These are phyloP conservation scores for Bolboschoenoplectus hybrid DNA, from an alignment of 202 grass and related monocot species.

Conservation along the genomic window DNA sequence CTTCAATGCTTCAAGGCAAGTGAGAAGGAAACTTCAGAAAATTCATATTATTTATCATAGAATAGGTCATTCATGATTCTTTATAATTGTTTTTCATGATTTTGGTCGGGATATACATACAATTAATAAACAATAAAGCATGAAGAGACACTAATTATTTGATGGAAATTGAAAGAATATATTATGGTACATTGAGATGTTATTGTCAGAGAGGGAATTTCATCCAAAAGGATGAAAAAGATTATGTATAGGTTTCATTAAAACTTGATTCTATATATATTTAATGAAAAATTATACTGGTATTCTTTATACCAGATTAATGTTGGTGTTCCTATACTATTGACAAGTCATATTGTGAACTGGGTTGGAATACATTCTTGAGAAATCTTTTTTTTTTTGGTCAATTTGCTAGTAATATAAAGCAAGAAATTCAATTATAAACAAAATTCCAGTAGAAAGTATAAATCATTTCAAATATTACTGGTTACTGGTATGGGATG, in stretches of 20 bases:
- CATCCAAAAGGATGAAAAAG: slow-evolving; percentile 37
- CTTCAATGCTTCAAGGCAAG: slow-evolving; percentile 48
- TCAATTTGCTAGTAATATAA: slow-evolving; percentile 3
- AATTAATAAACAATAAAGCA: slow-evolving; percentile 12
- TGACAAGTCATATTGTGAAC: not conserved
- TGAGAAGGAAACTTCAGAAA: slow-evolving; percentile 32
- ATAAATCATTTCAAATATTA: not conserved
- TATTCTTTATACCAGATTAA: not conserved
- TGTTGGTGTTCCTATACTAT: slow-evolving; percentile 2
- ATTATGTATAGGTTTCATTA: slow-evolving; percentile 25
- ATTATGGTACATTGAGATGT: slow-evolving; percentile 1
- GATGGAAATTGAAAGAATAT: not conserved
- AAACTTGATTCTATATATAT: not conserved
- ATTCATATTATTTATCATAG: slow-evolving; percentile 38
- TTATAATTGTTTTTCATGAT: not conserved
- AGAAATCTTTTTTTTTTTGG: not conserved
- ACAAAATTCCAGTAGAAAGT: not conserved
- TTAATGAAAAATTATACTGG: not conserved
- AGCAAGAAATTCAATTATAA: not conserved
- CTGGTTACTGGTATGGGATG: not conserved
- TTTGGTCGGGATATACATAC: slow-evolving; percentile 14
- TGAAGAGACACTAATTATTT: not conserved
- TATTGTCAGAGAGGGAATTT: slow-evolving; percentile 13
- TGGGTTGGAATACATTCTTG: not conserved
- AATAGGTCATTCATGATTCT: slow-evolving; percentile 31